Base-by-base conservation (phyloP, 441 rosid species). In the California macrophylla region DNA sequence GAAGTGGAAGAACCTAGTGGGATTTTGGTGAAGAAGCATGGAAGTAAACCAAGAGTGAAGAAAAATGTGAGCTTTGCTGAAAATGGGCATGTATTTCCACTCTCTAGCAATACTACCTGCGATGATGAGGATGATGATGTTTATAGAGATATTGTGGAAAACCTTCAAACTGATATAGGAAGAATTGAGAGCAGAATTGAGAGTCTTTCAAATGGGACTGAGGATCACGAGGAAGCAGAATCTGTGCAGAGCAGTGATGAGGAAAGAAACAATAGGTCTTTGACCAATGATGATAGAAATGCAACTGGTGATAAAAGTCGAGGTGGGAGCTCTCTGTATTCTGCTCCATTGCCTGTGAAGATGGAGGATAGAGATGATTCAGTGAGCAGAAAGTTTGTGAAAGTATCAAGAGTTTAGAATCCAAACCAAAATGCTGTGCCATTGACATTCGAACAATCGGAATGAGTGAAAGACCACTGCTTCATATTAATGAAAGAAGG, bases 321-420 rank as follows among this genome's bases (percentile, higher is more conserved):
- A 76, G 76, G 74, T 68, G 83, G 77, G 34, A 76, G 63, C 52
- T 82, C 74, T 15, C 72, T 79, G 78, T 82, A 83, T 70, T 83
- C 91, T 75, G 88, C 98, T 64, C 97, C 96, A 24, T 29, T 82
- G 74, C 93, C 98, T 9, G 80, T 83, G 69, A 90, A 86, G 83
- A 93, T 89, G 95, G 97, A 93, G 74, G 67, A 84, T 6, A 81
- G 81, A 79, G 84, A 74, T 40, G 84, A 74, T 69, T 74, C 78
- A 66, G 73, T 64, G 76, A 86, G 76, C 76, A 80, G 76, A 30
- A 75, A 79, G 70, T 74, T 74, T 25, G 75, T 78, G 72, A 82
- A 80, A 72, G 63, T 24, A 2, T 56, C 63, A 24, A 58, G 64
- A 24, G 64, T 12, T 58, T 58, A 58, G 24, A 24, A 52, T 18